A percentile compares a stretch with the other conserved stretches of the same genome.
These are phyloP conservation scores for Globisporangium nagaii DNA, from an alignment of 352 stramenopile species.

Conservation along the genomic window DNA sequence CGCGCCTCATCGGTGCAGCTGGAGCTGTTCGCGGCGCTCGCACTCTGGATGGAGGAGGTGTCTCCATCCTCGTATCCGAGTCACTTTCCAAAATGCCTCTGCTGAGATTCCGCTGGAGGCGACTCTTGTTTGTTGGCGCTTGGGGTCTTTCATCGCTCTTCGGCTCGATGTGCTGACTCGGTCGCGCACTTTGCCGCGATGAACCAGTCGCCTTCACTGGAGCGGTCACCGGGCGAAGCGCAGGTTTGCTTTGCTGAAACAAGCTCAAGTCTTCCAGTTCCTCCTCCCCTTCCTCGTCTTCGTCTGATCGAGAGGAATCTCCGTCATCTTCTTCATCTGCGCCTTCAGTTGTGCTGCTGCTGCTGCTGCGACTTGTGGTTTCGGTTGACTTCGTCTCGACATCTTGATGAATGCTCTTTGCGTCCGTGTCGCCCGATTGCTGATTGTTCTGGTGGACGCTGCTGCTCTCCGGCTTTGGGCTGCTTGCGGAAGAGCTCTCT, in stretches of 20 bases:
- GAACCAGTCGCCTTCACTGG: conserved; percentile 1
- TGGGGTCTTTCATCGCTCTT: background rate
- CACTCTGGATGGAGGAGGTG: background rate
- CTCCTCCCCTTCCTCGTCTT: conserved; percentile 3
- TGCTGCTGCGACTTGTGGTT: conserved; percentile 3
- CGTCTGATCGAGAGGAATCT: background rate
- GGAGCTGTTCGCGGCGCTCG: conserved; percentile 28
- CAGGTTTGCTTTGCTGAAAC: background rate
- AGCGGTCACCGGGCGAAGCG: conserved; percentile 16
- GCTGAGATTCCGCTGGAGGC: background rate
- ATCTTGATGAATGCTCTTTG: background rate
- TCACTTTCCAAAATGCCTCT: background rate
- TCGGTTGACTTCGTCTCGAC: background rate
- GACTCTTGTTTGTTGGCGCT: background rate
- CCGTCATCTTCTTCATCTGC: conserved; percentile 5
- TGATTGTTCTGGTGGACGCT: background rate
- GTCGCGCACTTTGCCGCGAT: background rate
- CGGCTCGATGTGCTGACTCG: background rate
- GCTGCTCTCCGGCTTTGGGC: background rate
- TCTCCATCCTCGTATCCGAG: background rate
- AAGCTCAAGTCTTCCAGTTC: background rate
- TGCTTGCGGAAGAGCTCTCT: background rate
- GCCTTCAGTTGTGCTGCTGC: conserved; percentile 16
- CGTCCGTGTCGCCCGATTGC: background rate
- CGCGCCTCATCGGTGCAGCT: conserved; percentile 2